Evolutionary conservation across 2,329 filamentous ascomycete species (phyloP), one percentile per base, ranked within the genome.

Genomic region (Fusarium compactum): DNA sequence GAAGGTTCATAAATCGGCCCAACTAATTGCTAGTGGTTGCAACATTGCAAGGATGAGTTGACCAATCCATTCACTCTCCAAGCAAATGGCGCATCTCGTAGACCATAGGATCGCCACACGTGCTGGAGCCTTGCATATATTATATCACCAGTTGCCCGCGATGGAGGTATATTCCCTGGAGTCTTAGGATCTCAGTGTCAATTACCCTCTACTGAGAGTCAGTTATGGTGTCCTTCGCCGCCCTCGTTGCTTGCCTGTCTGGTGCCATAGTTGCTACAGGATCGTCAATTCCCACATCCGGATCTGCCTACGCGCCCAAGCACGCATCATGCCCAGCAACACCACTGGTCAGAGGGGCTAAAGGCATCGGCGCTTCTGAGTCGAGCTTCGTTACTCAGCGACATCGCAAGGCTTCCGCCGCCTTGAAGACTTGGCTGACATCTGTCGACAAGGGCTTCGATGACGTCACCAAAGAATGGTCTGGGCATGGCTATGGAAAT

Each of bases 271-370:
- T 45, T 8, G 45, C 24, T 16, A 20, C 29, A 25, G 45, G 34
- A 18, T 51, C 45, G 6, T 45, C 20, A 20, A 51, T 62, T 2
- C 53, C 58, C 5, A 25, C 16, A 11, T 1, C n/a, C 1, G 53
- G 58, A 10, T 62, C 53, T 15, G n/a, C 53, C 4, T 62, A 62
- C 24, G 53, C 53, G 3, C 58, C 58, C 6, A 62, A 45, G 4
- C 38, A 58, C n/a, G 20, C 20, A 30, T 38, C 30, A 51, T 62
- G 58, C 2, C 58, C 58, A 22, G 45, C 53, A 11, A 20, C n/a
- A 8, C 24, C 53, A 11, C 38, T 62, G 0, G 38, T 62, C 6
- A 27, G 58, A 20, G 45, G 20, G 6, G 38, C 58, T 4, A 22
- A n/a, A 3, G 53, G 53, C 1, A 30, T 62, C 7, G 45, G 20